Evolutionary conservation across 192 early-diverging fungal species (phyloP).

Genomic region (Backusella macrospora): DNA sequence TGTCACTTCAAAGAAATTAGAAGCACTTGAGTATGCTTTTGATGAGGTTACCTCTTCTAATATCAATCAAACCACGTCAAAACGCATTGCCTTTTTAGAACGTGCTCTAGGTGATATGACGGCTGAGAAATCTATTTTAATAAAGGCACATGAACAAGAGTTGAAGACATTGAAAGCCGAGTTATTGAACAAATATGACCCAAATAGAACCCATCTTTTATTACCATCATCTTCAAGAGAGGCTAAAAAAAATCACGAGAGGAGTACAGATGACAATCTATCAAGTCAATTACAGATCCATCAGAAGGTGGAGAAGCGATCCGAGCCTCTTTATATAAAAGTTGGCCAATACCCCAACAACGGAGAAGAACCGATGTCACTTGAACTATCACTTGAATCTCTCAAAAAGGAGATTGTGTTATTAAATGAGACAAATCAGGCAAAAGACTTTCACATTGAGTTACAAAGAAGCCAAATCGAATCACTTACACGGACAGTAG

Average conservation of each 20-base stretch:
- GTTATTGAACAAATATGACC: neutral
- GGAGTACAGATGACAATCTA: conserved; percentile 9
- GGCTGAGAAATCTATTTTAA: neutral
- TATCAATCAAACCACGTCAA: neutral
- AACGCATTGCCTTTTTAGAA: neutral
- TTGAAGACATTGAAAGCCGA: neutral
- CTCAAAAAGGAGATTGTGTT: conserved; percentile 14
- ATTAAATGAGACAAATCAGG: conserved; percentile 10
- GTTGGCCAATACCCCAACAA: conserved; percentile 1
- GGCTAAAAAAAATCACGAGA: neutral
- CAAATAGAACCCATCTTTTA: neutral
- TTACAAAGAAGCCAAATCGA: conserved; percentile 1
- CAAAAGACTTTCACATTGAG: neutral
- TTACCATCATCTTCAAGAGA: neutral
- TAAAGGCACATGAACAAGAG: neutral
- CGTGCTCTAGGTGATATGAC: neutral
- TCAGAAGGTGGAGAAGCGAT: neutral
- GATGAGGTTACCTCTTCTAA: neutral
- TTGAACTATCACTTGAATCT: neutral
- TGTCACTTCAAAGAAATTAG: too few relatives aligned
- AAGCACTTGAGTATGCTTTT: too few relatives aligned
- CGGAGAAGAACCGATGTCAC: conserved; percentile 6
- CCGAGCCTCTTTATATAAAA: neutral
- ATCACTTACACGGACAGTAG: neutral
- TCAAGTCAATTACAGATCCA: neutral